Conservation (phyloP, 345 rosid genomes). For the Noccaea bulbosa region DNA sequence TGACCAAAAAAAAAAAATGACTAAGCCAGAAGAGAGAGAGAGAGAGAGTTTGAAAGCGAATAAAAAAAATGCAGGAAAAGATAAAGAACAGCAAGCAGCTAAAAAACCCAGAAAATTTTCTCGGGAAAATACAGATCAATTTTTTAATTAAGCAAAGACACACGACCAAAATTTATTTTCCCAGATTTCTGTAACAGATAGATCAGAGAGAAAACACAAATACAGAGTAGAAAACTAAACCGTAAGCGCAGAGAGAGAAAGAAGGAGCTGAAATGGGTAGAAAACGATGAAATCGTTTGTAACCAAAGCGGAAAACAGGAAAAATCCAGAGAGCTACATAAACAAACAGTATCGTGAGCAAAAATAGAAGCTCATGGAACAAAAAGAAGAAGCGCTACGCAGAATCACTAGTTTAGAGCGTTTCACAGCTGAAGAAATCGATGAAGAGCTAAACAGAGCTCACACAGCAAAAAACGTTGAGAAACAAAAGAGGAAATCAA, state of each 20-base stretch:
- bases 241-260: neutral
- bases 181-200: neutral
- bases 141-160: neutral
- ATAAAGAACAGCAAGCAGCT: neutral
- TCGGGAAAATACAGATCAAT: neutral
- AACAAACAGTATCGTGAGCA: too few relatives aligned
- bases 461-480: too few relatives aligned
- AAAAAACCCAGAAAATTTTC: constrained; percentile 8
- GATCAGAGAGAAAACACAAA: neutral
- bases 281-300: neutral
- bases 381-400: too few relatives aligned
- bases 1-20: neutral
- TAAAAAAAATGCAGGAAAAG: neutral
- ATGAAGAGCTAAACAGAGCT: too few relatives aligned
- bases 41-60: neutral
- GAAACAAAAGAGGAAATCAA: too few relatives aligned
- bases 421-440: too few relatives aligned
- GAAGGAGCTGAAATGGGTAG: neutral
- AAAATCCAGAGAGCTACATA: too few relatives aligned
- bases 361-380: too few relatives aligned
- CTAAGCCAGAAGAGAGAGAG: neutral
- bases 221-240: neutral
- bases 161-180: neutral
- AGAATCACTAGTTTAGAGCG: too few relatives aligned
- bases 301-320: too few relatives aligned